Evolutionary conservation across 768 basidiomycete genomes (phyloP).

Genomic region (Collybia sordida): DNA sequence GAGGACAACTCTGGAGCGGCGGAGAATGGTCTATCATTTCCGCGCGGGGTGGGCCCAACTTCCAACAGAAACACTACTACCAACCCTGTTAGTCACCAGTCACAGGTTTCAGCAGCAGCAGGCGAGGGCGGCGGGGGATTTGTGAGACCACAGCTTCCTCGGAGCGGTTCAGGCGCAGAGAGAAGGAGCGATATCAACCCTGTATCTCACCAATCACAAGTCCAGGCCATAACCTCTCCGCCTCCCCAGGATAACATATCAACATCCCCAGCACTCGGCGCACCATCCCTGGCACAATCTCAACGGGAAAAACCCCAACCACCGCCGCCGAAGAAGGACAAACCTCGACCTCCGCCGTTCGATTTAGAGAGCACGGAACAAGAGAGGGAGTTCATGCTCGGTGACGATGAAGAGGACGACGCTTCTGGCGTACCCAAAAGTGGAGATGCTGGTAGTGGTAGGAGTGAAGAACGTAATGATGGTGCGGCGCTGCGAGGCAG

Average conservation of each 20-base stretch:
- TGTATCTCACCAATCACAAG: constrained; percentile 41
- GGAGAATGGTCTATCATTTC: neutral
- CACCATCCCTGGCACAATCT: constrained; percentile 1
- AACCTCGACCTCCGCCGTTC: constrained; percentile 15
- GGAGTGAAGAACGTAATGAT: neutral
- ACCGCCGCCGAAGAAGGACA: constrained; percentile 13
- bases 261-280: constrained; percentile 15
- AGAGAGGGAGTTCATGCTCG: constrained; percentile 27
- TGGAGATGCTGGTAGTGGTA: neutral
- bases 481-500: neutral
- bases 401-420: neutral
- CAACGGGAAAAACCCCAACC: constrained; percentile 13
- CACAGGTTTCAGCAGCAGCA: constrained; percentile 13
- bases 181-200: constrained; percentile 32
- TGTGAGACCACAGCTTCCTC: constrained; percentile 27
- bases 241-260: constrained; percentile 1
- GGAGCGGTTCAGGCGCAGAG: constrained; percentile 15
- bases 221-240: constrained; percentile 9
- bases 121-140: constrained; percentile 24
- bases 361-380: constrained; percentile 38
- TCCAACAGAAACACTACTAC: constrained; percentile 34
- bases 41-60: neutral
- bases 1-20: neutral
- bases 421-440: neutral
- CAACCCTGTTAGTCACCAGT: constrained; percentile 40